Percentiles rank a stretch among this genome's conserved stretches.
These are phyloP conservation scores for Chrysoporthe austroafricana DNA, from an alignment of 2,329 filamentous ascomycete species.

Conservation along the genomic window DNA sequence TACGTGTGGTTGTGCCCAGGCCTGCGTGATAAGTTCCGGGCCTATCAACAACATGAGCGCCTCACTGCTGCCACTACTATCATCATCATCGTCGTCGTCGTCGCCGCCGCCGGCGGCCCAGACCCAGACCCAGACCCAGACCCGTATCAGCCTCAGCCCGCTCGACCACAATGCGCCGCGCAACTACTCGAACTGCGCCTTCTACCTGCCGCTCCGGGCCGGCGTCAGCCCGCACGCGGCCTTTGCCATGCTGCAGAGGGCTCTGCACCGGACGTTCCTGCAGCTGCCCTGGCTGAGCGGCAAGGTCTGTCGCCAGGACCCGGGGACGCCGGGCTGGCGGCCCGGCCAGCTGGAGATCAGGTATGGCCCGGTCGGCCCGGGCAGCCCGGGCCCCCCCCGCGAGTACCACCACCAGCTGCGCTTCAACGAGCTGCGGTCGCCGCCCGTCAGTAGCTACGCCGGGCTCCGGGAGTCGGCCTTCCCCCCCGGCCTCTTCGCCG, in stretches of 20 bases:
- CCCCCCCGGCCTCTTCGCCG: conserved; percentile 27
- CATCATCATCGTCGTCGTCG: too few relatives aligned
- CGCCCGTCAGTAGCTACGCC: conserved; percentile 23
- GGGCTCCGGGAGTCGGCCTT: conserved; percentile 30
- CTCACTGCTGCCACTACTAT: too few relatives aligned
- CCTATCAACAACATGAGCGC: too few relatives aligned
- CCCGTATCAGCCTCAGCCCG: neutral
- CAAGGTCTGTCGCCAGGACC: conserved; percentile 20
- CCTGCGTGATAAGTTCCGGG: too few relatives aligned
- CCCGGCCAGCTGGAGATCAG: conserved; percentile 32
- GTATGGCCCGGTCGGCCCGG: conserved; percentile 11
- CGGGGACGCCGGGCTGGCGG: conserved; percentile 25
- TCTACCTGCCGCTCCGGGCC: conserved; percentile 19
- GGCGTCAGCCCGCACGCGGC: conserved; percentile 10
- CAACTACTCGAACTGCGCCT: neutral
- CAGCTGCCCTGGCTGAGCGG: conserved; percentile 32
- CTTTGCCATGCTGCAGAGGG: conserved; percentile 24
- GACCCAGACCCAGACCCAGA: too few relatives aligned
- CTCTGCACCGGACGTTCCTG: conserved; percentile 20
- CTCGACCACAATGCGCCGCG: conserved; percentile 19
- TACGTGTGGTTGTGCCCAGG: too few relatives aligned
- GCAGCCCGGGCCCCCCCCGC: conserved; percentile 40
- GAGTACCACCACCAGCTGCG: too few relatives aligned
- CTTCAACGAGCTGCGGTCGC: conserved; percentile 37
- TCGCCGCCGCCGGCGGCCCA: too few relatives aligned